Evolutionary conservation across 1,139 yeast species (phyloP), one percentile per base, ranked within the genome.

Genomic region (Blastobotrys buckinghamii): DNA sequence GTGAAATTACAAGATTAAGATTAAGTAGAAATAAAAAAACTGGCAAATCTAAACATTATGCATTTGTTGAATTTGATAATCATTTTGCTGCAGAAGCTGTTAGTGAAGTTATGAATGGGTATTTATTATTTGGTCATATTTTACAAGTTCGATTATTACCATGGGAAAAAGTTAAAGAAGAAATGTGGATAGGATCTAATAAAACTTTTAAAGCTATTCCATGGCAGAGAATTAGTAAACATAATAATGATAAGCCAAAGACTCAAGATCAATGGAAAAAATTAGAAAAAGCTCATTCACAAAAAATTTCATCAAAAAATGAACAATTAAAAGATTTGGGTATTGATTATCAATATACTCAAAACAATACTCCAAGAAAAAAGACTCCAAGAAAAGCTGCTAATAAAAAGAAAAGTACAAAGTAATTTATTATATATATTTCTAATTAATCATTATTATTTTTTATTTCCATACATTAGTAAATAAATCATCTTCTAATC

Each of bases 41-140:
- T 2, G 98, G 98, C 42, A 81, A 82, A 53, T 83, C 96, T 19
- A 90, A 89, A 71, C 97, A 90, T 68, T 94, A 82, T 67, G 98
- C 90, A 12, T 92, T 87, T 66, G 72, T 92, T 48, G 97, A 90
- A 69, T 92, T 92, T 62, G 79, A 76, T 45, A 76, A 80, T 52
- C 65, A 69, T 36, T 86, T 81, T 44, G 95, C 86, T 52, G 97
- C 97, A 45, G 77, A 80, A 57, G 75, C 89, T 53, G 98, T 96
- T 1, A 85, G 85, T 54, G 97, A 92, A 59, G 82, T 97, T 46
- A 92, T 92, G 98, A 83, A 92, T 70, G 92, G 92, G 69, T 92
- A 92, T 63, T 76, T 92, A 56, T 69, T 92, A 50, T 83, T 86
- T 70, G 95, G 95, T 12, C 97, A 90, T 66, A 78, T 90, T 56